Conservation (phyloP, 805 yeast species). For the Saturnispora hagleri region DNA sequence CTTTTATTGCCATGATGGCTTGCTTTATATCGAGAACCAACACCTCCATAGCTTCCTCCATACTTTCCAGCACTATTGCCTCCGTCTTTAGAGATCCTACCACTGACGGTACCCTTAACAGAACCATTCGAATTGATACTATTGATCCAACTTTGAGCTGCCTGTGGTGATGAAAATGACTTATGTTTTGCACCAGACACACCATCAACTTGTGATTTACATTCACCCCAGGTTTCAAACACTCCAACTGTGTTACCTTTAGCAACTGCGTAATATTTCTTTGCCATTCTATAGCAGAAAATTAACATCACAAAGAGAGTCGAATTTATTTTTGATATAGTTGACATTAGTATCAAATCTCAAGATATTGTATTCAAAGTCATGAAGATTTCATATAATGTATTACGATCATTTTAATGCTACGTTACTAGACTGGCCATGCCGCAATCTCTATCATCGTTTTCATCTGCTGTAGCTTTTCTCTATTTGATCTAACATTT, state of each 20-base stretch:
- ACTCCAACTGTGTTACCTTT: constrained; percentile 50
- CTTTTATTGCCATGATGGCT: not conserved
- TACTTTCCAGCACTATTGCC: not conserved
- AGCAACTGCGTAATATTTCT: constrained; percentile 41
- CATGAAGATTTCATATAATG: too few relatives aligned
- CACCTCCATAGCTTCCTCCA: not conserved
- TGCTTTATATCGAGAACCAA: not conserved
- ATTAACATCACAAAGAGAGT: not conserved
- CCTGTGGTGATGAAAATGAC: constrained; percentile 38
- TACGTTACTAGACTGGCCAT: too few relatives aligned
- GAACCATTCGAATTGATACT: constrained; percentile 4
- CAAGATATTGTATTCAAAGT: too few relatives aligned
- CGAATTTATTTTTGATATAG: too few relatives aligned
- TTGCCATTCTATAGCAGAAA: constrained; percentile 2
- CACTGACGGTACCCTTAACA: not conserved
- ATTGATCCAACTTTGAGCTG: constrained; percentile 39
- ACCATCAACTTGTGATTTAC: constrained; percentile 45
- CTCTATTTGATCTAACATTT: too few relatives aligned
- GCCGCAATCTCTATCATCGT: too few relatives aligned
- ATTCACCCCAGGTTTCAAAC: constrained; percentile 49
- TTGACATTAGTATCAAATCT: too few relatives aligned
- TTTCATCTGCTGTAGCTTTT: too few relatives aligned
- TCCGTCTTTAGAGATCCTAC: not conserved
- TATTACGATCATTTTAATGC: too few relatives aligned
- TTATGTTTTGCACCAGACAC: constrained; percentile 48